Conservation (phyloP, 306 rosid genomes). For the Oxytropis ochrocephala region DNA sequence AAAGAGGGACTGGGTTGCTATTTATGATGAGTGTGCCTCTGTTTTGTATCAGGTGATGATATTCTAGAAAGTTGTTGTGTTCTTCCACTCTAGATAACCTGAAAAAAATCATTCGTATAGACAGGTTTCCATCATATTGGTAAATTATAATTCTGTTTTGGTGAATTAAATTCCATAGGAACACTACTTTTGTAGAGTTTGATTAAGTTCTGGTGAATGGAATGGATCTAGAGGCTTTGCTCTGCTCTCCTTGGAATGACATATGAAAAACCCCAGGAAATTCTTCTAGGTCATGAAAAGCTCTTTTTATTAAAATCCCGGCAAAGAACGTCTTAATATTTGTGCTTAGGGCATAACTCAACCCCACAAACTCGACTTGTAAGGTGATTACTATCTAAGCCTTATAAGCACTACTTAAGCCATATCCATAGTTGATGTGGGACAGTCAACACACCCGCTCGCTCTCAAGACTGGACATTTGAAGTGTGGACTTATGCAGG, state of each 20-base stretch:
- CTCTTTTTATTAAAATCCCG: not conserved
- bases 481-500: too few species aligned
- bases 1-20: constrained; percentile 99
- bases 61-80: constrained; percentile 9
- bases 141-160: not conserved
- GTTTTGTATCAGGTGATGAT: constrained; percentile 81
- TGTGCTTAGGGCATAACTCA: too few species aligned
- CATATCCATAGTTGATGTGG: too few species aligned
- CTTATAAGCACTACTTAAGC: too few species aligned
- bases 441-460: too few species aligned
- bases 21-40: constrained; percentile 95
- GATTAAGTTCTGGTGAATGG: constrained; percentile 13
- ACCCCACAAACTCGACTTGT: too few species aligned
- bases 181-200: constrained; percentile 3
- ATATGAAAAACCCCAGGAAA: constrained; percentile 6
- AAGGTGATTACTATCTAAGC: too few species aligned
- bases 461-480: too few species aligned
- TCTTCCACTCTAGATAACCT: constrained; percentile 4
- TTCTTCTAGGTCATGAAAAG: not conserved
- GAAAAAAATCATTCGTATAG: constrained; percentile 1
- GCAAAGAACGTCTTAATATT: not conserved
- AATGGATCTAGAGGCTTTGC: not conserved
- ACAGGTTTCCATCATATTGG: constrained; percentile 1
- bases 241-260: constrained; percentile 8
- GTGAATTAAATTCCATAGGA: not conserved